Base-by-base conservation (phyloP, 192 early-diverging fungal genomes). In the Backusella tarrabulga region DNA sequence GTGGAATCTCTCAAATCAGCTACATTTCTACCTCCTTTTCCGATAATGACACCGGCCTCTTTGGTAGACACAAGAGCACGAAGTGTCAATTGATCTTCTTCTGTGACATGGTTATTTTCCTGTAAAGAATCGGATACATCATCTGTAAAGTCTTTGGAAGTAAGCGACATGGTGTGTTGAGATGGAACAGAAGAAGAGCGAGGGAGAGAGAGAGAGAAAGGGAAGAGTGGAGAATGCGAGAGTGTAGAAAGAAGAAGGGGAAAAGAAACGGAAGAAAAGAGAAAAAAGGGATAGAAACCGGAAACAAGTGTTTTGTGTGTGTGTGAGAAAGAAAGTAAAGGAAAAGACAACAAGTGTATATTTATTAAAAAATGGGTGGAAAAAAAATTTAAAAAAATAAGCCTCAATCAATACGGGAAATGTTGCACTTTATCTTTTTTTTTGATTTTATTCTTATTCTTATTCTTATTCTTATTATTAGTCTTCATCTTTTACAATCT, bases 21-120 rank as follows among this genome's bases (percentile, higher is more conserved):
- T 8, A 98, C 94, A 83, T 94, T 95, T 83, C 90, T 87, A 35
- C 95, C 95, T 67, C 85, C 85, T 76, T 88, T 88, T 56, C 88
- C 88, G 72, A 89, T 89, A 77, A 95, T 88, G 60, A 95, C 87
- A 67, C 94, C 94, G n/a, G 94, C 94, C 82, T 98, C 97, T 81
- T 96, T 96, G 81, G 95, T 94, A 35, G 95, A 91, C 34, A 98
- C 93, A 5, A 98, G 85, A 9, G 95, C 93, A 72, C 96, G 92
- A 83, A 98, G 88, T 50, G 92, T 92, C 56, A 96, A 83, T 77
- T 85, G 88, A 66, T 85, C 80, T 74, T 91, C 90, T 42, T 50
- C 81, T 63, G 21, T 63, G 3, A 2, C 21, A 21, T 40, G 8
- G 11, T 63, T 63, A 29, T 29, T 17, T 85, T 81, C 73, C 81